Evolutionary conservation across 2,329 filamentous ascomycete genomes (phyloP).

Genomic region (Emergomyces africanus): DNA sequence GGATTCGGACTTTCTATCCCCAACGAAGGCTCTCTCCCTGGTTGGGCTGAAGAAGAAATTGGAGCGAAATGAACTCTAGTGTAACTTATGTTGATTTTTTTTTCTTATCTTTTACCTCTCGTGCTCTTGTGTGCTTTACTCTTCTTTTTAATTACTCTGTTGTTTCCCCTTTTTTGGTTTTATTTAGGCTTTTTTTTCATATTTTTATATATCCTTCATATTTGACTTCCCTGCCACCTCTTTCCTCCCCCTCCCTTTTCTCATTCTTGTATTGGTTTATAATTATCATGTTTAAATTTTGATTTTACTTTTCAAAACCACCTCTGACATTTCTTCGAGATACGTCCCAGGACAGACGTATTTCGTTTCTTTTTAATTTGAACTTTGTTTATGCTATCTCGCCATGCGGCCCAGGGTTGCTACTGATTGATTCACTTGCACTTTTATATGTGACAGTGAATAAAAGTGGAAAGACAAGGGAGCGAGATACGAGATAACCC

Average conservation of each 20-base stretch:
- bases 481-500: background rate
- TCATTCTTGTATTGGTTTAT: constrained; percentile 18
- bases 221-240: constrained; percentile 11
- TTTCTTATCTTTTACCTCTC: constrained; percentile 5
- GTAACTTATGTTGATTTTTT: background rate
- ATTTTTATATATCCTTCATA: constrained; percentile 9
- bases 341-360: background rate
- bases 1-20: constrained; percentile 49
- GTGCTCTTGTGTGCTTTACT: constrained; percentile 1
- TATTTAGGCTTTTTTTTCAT: background rate
- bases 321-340: background rate
- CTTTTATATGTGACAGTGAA: background rate
- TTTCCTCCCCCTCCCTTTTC: constrained; percentile 11
- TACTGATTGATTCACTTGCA: background rate
- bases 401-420: background rate
- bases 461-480: background rate
- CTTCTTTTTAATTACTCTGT: background rate
- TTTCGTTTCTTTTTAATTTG: constrained; percentile 10
- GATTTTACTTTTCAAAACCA: background rate
- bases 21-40: constrained; percentile 44
- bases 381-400: constrained; percentile 5
- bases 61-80: constrained; percentile 36
- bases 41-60: constrained; percentile 53
- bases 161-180: background rate
- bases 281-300: constrained; percentile 12